These are phyloP conservation scores for Apiospora kogelbergensis DNA, from an alignment of 2,329 filamentous ascomycete species.

Conservation along the genomic window DNA sequence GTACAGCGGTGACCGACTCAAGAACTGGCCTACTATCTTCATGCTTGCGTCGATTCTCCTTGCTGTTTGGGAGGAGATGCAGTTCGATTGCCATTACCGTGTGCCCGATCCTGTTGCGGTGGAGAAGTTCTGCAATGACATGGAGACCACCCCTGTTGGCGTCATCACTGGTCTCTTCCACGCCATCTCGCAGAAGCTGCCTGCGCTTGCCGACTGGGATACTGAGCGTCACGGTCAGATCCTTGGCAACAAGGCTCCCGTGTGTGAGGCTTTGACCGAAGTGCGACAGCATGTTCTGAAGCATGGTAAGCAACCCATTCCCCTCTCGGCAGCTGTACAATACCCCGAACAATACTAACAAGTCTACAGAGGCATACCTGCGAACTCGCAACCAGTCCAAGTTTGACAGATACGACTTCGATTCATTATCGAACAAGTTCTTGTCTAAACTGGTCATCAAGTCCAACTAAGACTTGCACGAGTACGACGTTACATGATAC, in stretches of 20 bases:
- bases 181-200: constrained; percentile 95
- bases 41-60: constrained; percentile 92
- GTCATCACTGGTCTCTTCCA: constrained; percentile 97
- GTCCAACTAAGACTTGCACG: constrained; percentile 62
- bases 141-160: constrained; percentile 94
- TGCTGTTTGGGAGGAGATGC: constrained; percentile 97
- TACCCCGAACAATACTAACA: constrained; percentile 38
- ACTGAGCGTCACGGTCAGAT: constrained; percentile 87
- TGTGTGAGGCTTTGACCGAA: constrained; percentile 96
- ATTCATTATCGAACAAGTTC: constrained; percentile 96
- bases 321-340: neutral
- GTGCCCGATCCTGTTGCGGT: constrained; percentile 81
- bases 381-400: constrained; percentile 75
- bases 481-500: neutral
- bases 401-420: constrained; percentile 91
- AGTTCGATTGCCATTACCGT: constrained; percentile 97
- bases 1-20: constrained; percentile 94
- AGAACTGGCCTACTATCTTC: constrained; percentile 99
- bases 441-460: constrained; percentile 94
- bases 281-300: constrained; percentile 89
- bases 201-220: constrained; percentile 91
- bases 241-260: constrained; percentile 85
- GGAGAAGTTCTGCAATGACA: constrained; percentile 92
- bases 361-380: constrained; percentile 76
- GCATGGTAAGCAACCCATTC: constrained; percentile 68